Evolutionary conservation across 1,284 basidiomycete species (phyloP), one percentile per base, ranked within the genome.

Genomic region (Boletus subluridellus): DNA sequence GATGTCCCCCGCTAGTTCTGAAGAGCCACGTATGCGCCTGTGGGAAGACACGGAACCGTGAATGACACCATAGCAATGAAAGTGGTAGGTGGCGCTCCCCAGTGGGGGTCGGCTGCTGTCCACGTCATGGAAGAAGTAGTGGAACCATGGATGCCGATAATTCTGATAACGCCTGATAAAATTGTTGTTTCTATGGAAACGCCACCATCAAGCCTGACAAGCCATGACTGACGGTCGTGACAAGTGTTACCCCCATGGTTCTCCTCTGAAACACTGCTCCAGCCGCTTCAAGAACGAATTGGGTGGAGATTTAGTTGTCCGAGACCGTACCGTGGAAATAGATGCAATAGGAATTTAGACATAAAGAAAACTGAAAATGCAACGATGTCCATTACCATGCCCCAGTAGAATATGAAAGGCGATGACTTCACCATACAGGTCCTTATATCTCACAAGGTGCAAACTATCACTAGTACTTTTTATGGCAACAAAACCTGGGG

Each of bases 401-500:
- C 53, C 55, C 52, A 42, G 26, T n/a, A 53, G 41, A 39, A 55
- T 45, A 54, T 28, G 42, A 47, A 51, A 42, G 52, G 38, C 26
- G 24, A 49, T 35, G 28, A 57, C 52, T 58, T 55, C 54, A 63
- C 50, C 58, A 54, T 30, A 57, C 57, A 52, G 12, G 45, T 46
- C 53, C 51, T 45, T 32, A 35, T 49, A 49, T 37, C 32, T 53
- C 48, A 50, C 37, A 50, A 32, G 39, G 39, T 21, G 49, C 45
- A 38, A 51, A 39, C 32, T 32, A 49, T 14, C 37, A 26, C 45
- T 12, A 45, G 0, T 53, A 45, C 28, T 41, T 39, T 48, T 55
- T 66, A 68, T 34, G 69, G 69, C 28, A 70, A 60, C 60, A 69
- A 37, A 26, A 71, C 58, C 69, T 69, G 24, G 30, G 34, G 24